Conservation (phyloP, 2,329 filamentous ascomycete genomes). For the Tolypocladium pustulatum region DNA sequence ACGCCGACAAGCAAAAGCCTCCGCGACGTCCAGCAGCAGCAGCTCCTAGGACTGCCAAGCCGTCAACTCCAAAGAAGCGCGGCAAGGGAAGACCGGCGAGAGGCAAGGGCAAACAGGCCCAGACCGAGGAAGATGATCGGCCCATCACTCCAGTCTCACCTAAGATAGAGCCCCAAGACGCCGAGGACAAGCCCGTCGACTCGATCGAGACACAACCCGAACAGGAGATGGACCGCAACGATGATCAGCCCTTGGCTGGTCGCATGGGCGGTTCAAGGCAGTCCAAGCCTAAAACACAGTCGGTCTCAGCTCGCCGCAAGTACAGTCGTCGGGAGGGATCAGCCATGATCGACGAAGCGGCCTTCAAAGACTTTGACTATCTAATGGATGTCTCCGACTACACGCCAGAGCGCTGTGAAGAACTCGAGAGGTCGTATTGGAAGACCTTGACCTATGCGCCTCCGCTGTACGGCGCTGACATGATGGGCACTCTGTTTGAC, state of each 20-base stretch:
- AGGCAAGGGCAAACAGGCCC: constrained; percentile 25
- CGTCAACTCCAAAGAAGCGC: constrained; percentile 26
- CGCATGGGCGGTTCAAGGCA: constrained; percentile 40
- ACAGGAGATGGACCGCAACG: constrained; percentile 33
- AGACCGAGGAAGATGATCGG: constrained; percentile 35
- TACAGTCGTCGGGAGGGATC: constrained; percentile 71
- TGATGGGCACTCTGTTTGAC: constrained; percentile 90
- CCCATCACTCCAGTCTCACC: constrained; percentile 51
- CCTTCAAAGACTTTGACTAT: constrained; percentile 88
- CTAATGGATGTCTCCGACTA: constrained; percentile 80
- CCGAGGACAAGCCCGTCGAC: constrained; percentile 25
- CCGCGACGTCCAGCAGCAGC: constrained; percentile 24
- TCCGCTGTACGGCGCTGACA: constrained; percentile 91
- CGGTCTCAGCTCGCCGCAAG: constrained; percentile 77
- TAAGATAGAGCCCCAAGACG: constrained; percentile 23
- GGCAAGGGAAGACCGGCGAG: constrained; percentile 28
- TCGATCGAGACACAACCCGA: constrained; percentile 39
- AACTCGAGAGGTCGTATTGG: constrained; percentile 93
- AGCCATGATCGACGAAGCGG: constrained; percentile 76
- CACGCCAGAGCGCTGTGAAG: constrained; percentile 82
- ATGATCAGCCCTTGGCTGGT: constrained; percentile 26
- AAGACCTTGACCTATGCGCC: constrained; percentile 92
- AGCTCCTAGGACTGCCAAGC: constrained; percentile 18
- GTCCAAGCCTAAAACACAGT: constrained; percentile 53
- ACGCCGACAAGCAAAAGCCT: constrained; percentile 41